phyloP scores from a whole-genome alignment of 805 yeast species.

The Sugiyamaella smithiae region DNA sequence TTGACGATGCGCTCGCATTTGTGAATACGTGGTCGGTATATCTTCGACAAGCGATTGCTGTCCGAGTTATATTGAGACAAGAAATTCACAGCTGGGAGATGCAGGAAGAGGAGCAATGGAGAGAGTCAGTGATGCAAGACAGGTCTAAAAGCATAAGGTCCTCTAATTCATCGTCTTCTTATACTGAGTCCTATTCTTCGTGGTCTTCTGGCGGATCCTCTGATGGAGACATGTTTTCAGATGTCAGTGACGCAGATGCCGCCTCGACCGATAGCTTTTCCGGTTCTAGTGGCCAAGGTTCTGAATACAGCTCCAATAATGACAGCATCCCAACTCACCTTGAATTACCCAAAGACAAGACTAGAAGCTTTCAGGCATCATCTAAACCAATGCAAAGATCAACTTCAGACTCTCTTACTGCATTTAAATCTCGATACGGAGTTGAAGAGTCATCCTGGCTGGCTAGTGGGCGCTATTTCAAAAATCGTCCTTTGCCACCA shows the following conservation, averaged over 20 bases:
- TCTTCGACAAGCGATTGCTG: slow-evolving; percentile 32
- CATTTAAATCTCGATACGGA: neutral
- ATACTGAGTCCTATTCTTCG: neutral
- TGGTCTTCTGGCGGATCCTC: neutral
- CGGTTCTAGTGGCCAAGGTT: neutral
- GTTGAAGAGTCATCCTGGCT: slow-evolving; percentile 4
- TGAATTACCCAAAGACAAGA: neutral
- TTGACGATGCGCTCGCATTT: slow-evolving; percentile 32
- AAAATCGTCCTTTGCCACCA: neutral
- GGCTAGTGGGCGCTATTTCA: neutral
- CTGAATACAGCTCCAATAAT: neutral
- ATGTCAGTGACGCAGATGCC: neutral
- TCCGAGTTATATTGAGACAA: slow-evolving; percentile 29
- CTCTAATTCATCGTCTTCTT: neutral
- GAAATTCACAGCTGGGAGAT: slow-evolving; percentile 25
- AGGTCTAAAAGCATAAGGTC: neutral
- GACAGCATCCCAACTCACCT: neutral
- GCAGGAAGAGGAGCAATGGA: slow-evolving; percentile 22
- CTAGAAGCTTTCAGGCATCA: neutral
- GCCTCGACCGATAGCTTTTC: neutral
- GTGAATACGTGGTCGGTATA: slow-evolving; percentile 34
- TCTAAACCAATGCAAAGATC: neutral
- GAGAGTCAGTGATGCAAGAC: slow-evolving; percentile 3
- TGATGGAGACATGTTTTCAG: slow-evolving; percentile 1
- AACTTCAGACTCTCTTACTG: neutral